phyloP scores from a whole-genome alignment of 2,329 filamentous ascomycete genomes.

The Aspergillus sp. region DNA sequence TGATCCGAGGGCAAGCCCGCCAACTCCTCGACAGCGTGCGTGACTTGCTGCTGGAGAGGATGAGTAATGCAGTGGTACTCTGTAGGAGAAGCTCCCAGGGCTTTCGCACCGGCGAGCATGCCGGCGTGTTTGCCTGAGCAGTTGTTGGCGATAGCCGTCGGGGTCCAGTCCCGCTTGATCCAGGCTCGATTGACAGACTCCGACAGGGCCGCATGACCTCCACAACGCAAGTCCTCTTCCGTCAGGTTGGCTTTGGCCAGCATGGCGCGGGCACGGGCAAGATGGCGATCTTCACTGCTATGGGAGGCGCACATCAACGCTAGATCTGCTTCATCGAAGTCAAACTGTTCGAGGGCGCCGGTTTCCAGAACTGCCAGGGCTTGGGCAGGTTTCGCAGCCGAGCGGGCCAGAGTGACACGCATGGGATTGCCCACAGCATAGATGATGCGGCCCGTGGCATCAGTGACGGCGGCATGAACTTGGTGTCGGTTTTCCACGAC shows the following conservation, averaged over 20 bases:
- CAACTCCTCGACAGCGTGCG: slow-evolving; percentile 39
- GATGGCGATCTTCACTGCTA: slow-evolving; percentile 47
- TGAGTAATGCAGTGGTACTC: slow-evolving; percentile 42
- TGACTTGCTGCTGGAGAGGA: slow-evolving; percentile 46
- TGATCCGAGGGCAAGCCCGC: slow-evolving; percentile 27
- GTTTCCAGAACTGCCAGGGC: slow-evolving; percentile 50
- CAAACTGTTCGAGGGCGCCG: slow-evolving; percentile 39
- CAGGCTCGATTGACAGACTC: slow-evolving; percentile 41
- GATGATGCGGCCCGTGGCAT: slow-evolving; percentile 32
- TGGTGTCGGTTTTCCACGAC: slow-evolving; percentile 48
- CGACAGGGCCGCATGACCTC: slow-evolving; percentile 44
- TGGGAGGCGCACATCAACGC: slow-evolving; percentile 54
- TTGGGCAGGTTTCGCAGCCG: slow-evolving; percentile 51
- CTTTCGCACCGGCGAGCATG: slow-evolving; percentile 49
- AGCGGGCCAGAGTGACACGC: slow-evolving; percentile 48
- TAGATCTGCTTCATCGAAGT: slow-evolving; percentile 46
- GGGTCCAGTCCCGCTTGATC: slow-evolving; percentile 42
- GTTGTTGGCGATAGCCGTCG: slow-evolving; percentile 47
- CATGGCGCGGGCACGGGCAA: slow-evolving; percentile 42
- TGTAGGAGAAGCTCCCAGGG: slow-evolving; percentile 33
- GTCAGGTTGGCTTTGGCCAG: slow-evolving; percentile 35
- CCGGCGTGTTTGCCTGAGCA: slow-evolving; percentile 54
- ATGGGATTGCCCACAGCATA: slow-evolving; percentile 42
- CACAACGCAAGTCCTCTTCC: slow-evolving; percentile 46
- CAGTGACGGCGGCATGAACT: slow-evolving; percentile 48